phyloP scores from a whole-genome alignment of 176 grass and related monocot genomes.

The Microstegium vimineum region DNA sequence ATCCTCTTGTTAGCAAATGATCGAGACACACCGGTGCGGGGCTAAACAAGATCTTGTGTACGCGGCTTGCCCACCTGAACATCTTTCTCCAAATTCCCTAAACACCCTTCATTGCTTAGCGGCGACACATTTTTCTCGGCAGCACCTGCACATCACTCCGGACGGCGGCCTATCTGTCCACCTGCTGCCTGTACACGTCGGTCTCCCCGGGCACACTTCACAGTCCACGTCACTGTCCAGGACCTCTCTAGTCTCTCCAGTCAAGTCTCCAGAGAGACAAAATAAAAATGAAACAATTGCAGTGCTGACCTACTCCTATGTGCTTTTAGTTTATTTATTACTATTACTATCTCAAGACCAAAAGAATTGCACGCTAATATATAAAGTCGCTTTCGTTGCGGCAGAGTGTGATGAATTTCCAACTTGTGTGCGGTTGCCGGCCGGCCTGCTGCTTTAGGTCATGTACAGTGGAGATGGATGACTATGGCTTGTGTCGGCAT shows the following conservation, averaged over 20 bases:
- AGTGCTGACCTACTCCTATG: background rate
- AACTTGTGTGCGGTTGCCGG: background rate
- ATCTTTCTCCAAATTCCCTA: background rate
- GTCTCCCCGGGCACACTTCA: background rate
- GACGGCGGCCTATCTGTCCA: background rate
- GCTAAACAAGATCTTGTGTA: background rate
- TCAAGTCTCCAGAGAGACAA: background rate
- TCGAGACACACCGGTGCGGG: background rate
- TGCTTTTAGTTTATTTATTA: background rate
- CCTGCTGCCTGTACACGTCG: background rate
- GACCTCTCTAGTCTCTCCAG: background rate
- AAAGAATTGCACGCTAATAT: background rate
- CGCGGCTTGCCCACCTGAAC: background rate
- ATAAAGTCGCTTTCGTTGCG: conserved; percentile 4
- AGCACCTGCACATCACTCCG: background rate
- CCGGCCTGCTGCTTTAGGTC: background rate
- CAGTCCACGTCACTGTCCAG: conserved; percentile 9
- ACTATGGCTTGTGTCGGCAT: background rate
- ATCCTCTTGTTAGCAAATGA: too few relatives aligned
- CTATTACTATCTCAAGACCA: background rate
- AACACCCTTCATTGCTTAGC: conserved; percentile 9
- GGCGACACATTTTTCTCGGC: background rate
- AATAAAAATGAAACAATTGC: background rate
- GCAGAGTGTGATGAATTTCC: background rate
- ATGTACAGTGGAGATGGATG: background rate